Evolutionary conservation across 306 rosid species (phyloP).

Genomic region (Astragalus glycyphyllos): DNA sequence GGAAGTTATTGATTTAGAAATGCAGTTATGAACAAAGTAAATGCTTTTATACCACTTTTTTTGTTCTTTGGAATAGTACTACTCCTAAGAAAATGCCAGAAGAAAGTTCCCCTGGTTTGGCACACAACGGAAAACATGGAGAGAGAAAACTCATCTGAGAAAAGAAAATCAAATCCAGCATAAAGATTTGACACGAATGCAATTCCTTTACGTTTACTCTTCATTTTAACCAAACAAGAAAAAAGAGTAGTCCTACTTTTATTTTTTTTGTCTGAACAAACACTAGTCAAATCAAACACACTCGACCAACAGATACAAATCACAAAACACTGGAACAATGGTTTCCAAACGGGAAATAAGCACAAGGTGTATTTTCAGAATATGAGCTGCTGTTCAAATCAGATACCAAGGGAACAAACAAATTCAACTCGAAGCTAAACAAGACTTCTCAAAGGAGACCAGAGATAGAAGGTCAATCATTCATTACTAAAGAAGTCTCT

Average conservation of each 20-base stretch:
- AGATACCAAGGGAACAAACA: conserved; percentile 3
- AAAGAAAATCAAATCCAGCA: too few species aligned
- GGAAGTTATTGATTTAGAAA: too few species aligned
- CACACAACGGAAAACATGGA: too few species aligned
- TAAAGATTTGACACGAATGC: too few species aligned
- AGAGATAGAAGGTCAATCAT: background rate
- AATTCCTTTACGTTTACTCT: background rate
- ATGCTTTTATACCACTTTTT: too few species aligned
- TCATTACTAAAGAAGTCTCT: conserved; percentile 11
- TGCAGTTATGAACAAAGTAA: too few species aligned
- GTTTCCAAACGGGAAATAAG: background rate
- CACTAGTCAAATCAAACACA: background rate
- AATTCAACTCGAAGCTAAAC: conserved; percentile 19
- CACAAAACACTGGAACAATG: background rate
- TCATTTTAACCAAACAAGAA: background rate
- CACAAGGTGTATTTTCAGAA: background rate
- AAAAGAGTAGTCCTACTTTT: background rate
- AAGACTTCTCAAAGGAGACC: conserved; percentile 10
- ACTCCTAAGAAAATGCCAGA: too few species aligned
- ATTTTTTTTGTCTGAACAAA: too few species aligned
- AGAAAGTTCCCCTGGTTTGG: too few species aligned
- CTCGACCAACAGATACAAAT: background rate
- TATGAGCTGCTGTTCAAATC: conserved; percentile 24
- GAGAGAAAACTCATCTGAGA: too few species aligned
- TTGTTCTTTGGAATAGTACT: too few species aligned